Evolutionary conservation across 805 yeast species (phyloP).

Genomic region (Ogataea haglerorum): DNA sequence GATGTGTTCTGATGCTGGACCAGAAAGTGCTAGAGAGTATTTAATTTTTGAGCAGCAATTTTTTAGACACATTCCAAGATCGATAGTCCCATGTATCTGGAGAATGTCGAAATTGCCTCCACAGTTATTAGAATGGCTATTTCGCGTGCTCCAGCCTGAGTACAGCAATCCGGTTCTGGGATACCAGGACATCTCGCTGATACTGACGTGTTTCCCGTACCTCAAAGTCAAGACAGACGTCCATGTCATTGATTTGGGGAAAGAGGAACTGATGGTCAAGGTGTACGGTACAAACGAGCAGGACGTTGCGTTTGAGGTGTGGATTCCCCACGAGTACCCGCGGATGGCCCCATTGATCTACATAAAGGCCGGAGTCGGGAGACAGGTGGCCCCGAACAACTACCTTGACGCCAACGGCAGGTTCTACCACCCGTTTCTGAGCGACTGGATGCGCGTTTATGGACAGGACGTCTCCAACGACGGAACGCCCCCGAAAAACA

Average conservation of each 20-base stretch:
- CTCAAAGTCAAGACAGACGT: constrained; percentile 70
- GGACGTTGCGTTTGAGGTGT: constrained; percentile 62
- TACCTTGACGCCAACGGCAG: constrained; percentile 68
- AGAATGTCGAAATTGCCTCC: constrained; percentile 30
- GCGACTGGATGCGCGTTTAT: constrained; percentile 46
- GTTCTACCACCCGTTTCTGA: constrained; percentile 63
- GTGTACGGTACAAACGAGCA: constrained; percentile 55
- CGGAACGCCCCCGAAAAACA: constrained; percentile 23
- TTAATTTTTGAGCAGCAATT: constrained; percentile 8
- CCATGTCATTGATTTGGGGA: constrained; percentile 55
- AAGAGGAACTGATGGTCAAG: constrained; percentile 55
- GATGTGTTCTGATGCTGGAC: not conserved
- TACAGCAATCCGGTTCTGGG: constrained; percentile 55
- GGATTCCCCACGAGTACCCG: constrained; percentile 79
- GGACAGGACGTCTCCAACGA: constrained; percentile 25
- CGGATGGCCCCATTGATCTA: constrained; percentile 61
- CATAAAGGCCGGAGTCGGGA: constrained; percentile 45
- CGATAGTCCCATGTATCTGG: not conserved
- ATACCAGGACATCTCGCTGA: constrained; percentile 60
- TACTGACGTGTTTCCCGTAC: constrained; percentile 47
- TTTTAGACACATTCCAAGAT: not conserved
- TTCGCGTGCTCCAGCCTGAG: constrained; percentile 53
- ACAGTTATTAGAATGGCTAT: constrained; percentile 53
- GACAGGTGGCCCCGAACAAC: constrained; percentile 54
- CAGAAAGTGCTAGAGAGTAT: not conserved